Evolutionary conservation across 1,139 yeast genomes (phyloP).

Genomic region (Petasospora fabianii): DNA sequence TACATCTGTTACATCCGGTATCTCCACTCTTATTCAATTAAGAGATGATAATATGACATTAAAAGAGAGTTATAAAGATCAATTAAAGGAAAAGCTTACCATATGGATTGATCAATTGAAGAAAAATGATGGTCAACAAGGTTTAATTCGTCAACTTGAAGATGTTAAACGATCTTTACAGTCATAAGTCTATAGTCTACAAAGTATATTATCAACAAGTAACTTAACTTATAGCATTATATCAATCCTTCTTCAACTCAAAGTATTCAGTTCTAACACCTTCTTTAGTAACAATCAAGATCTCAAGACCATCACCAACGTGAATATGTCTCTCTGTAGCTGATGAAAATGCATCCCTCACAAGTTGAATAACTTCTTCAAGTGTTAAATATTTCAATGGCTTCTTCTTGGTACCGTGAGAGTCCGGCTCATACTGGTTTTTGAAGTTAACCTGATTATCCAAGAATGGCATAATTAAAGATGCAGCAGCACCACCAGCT

Average conservation of each 20-base stretch:
- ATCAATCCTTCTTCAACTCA: constrained; percentile 85
- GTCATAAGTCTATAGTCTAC: background rate
- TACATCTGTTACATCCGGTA: background rate
- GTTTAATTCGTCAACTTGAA: constrained; percentile 19
- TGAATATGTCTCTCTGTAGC: constrained; percentile 98
- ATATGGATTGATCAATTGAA: constrained; percentile 16
- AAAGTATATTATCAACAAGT: too few relatives aligned
- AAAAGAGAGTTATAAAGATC: constrained; percentile 3
- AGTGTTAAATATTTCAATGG: constrained; percentile 61
- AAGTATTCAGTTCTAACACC: constrained; percentile 82
- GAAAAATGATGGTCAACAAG: constrained; percentile 4
- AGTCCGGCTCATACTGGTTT: constrained; percentile 80
- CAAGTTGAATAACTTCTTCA: constrained; percentile 83
- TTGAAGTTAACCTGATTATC: constrained; percentile 96
- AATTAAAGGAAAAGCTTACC: constrained; percentile 5
- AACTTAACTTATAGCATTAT: too few relatives aligned
- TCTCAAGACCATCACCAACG: constrained; percentile 95
- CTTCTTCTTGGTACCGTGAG: constrained; percentile 63
- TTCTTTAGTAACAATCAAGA: constrained; percentile 85
- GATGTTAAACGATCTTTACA: constrained; percentile 12
- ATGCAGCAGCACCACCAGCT: constrained; percentile 97
- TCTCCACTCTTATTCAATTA: constrained; percentile 7
- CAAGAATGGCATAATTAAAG: constrained; percentile 92
- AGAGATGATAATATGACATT: constrained; percentile 2
- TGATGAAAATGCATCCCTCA: constrained; percentile 89